Base-by-base conservation (phyloP, 2,329 filamentous ascomycete species). In the Chalara sp. region DNA sequence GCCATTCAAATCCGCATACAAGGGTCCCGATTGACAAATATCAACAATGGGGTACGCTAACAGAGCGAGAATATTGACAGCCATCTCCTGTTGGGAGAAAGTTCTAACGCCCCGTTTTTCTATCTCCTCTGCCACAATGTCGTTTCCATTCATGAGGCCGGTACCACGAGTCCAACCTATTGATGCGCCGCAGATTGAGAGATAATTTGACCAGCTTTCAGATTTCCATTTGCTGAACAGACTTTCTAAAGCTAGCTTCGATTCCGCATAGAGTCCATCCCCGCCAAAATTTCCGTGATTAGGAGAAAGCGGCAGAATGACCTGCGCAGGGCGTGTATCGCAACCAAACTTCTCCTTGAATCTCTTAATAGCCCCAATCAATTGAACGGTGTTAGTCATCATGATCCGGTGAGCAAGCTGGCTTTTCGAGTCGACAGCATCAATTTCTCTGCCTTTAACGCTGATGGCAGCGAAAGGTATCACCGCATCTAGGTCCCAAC, bases 161-260 rank as follows among this genome's bases (percentile, higher is more conserved):
- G 92, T 97, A 57, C 91, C 91, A 72, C 92, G 90, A 60, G 92
- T 97, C 92, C 92, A 97, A 56, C 92, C 92, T 65, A 97, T 97
- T 69, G 96, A 88, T 56, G 91, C 91, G 74, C 92, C 92, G 63
- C 92, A 97, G 62, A 97, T 92, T 55, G 91, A 96, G 62, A 97
- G 87, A 73, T 93, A 96, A 72, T 90, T 89, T 59, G 82, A 83
- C 92, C 92, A 97, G 73, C 82, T 89, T 74, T 97, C 92, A 0
- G 92, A 95, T 70, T 93, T 86, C 90, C 91, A 97, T 57, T 91
- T 81, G 74, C 95, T 95, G 81, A 97, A 96, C 39, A 97, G 81
- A 3, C 91, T 96, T 76, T 97, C 92, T 5, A 97, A 79, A 39
- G 85, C 92, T 48, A 97, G 84, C 75, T 97, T 97, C 45, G 92